Evolutionary conservation across 139 green algal species (phyloP).

Genomic region (Parachlorella kessleri): DNA sequence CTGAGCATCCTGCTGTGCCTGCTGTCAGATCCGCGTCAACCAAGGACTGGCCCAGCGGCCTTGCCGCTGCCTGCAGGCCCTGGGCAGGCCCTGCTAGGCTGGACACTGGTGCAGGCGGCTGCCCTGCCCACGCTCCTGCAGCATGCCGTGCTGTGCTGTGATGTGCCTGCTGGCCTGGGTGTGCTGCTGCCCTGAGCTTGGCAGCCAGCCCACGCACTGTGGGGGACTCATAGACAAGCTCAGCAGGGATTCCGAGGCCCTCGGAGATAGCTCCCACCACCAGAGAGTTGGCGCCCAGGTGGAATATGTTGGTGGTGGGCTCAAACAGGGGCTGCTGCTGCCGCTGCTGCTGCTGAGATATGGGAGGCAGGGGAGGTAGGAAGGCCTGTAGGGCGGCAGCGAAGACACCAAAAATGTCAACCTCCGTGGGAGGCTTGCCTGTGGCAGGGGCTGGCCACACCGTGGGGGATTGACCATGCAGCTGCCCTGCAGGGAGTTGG

Average conservation of each 20-base stretch:
- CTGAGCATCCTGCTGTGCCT: not conserved
- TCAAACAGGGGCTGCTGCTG: slow-evolving; percentile 24
- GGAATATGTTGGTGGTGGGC: slow-evolving; percentile 50
- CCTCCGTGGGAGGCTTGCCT: not conserved
- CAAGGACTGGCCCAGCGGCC: not conserved
- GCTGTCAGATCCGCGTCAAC: not conserved
- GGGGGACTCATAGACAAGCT: slow-evolving; percentile 28
- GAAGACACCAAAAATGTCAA: not conserved
- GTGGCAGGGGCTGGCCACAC: not conserved
- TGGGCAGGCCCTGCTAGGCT: not conserved
- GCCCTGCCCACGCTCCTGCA: not conserved
- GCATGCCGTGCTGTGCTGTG: not conserved
- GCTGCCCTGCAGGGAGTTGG: not conserved
- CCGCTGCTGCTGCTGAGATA: not conserved
- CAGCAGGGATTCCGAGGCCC: slow-evolving; percentile 21
- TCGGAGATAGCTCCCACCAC: slow-evolving; percentile 30
- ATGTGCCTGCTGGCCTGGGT: slow-evolving; percentile 5
- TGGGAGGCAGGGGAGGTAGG: not conserved
- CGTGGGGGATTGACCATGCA: not conserved
- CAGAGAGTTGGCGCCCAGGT: slow-evolving; percentile 46
- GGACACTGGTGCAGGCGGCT: not conserved
- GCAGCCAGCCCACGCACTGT: slow-evolving; percentile 25
- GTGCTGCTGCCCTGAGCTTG: not conserved
- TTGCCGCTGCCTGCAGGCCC: slow-evolving; percentile 9
- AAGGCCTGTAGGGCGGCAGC: no score